These are phyloP conservation scores for Protostelium mycophagum DNA, from an alignment of 78 protist genomes.

Conservation along the genomic window DNA sequence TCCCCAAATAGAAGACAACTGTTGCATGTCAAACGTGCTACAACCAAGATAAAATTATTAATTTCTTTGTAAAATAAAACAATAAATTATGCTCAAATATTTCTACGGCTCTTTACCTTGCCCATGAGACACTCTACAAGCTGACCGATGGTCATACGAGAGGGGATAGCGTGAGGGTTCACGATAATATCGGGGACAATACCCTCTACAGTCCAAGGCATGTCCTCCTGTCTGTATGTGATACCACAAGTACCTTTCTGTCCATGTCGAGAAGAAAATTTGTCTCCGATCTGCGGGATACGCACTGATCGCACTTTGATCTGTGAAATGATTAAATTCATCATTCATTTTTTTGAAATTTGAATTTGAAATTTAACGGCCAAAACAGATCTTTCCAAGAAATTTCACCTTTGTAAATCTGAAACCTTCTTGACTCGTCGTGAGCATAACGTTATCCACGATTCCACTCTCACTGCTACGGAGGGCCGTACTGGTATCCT, in stretches of 20 bases:
- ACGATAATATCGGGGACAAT: slow-evolving; percentile 98
- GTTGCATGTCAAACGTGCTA: too few species aligned
- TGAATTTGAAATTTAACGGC: background rate
- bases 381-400: background rate
- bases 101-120: too few species aligned
- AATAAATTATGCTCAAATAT: too few species aligned
- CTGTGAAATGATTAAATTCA: slow-evolving; percentile 1
- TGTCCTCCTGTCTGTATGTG: slow-evolving; percentile 96
- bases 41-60: too few species aligned
- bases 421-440: slow-evolving; percentile 78
- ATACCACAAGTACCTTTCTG: slow-evolving; percentile 99
- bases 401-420: slow-evolving; percentile 88
- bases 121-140: slow-evolving; percentile 97
- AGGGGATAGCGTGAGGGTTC: slow-evolving; percentile 99
- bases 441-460: slow-evolving; percentile 85
- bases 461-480: slow-evolving; percentile 85
- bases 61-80: too few species aligned
- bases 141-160: slow-evolving; percentile 99
- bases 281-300: slow-evolving; percentile 99
- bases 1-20: slow-evolving; percentile 28
- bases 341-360: background rate
- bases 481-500: slow-evolving; percentile 67
- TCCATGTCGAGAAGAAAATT: slow-evolving; percentile 99
- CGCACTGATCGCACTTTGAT: slow-evolving; percentile 84
- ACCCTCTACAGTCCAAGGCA: slow-evolving; percentile 97